Evolutionary conservation across 2,329 filamentous ascomycete species (phyloP).

Genomic region (Annulohypoxylon truncatum): DNA sequence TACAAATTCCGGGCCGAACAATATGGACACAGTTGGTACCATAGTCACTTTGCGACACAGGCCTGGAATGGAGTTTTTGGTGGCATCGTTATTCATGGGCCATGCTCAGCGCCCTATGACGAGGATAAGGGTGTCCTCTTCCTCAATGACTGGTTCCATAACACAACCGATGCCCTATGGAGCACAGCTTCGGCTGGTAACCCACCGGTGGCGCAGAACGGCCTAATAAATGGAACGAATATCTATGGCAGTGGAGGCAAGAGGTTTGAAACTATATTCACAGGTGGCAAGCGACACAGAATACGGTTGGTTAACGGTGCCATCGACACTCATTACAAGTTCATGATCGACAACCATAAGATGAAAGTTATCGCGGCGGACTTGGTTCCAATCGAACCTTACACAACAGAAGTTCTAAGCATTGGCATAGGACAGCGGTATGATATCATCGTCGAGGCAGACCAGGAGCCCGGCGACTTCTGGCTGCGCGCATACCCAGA

Average conservation of each 20-base stretch:
- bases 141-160: conserved; percentile 69
- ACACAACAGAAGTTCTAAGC: conserved; percentile 57
- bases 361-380: conserved; percentile 67
- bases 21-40: conserved; percentile 65
- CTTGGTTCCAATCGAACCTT: conserved; percentile 67
- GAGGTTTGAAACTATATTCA: conserved; percentile 49
- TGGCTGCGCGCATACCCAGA: conserved; percentile 62
- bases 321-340: conserved; percentile 56
- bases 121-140: conserved; percentile 70
- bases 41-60: conserved; percentile 66
- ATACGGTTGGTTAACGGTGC: conserved; percentile 60
- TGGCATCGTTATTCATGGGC: conserved; percentile 70
- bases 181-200: conserved; percentile 41
- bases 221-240: conserved; percentile 50
- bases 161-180: conserved; percentile 54
- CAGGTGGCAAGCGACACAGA: conserved; percentile 55
- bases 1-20: conserved; percentile 64
- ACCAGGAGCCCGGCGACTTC: conserved; percentile 55
- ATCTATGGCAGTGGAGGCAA: conserved; percentile 45
- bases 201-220: conserved; percentile 57
- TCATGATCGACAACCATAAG: conserved; percentile 65
- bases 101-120: conserved; percentile 68
- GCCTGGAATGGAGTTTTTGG: conserved; percentile 55
- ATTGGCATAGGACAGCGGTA: conserved; percentile 54
- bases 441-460: conserved; percentile 60